phyloP scores from a whole-genome alignment of 768 basidiomycete genomes.

The Coprinopsis strossmayeri region DNA sequence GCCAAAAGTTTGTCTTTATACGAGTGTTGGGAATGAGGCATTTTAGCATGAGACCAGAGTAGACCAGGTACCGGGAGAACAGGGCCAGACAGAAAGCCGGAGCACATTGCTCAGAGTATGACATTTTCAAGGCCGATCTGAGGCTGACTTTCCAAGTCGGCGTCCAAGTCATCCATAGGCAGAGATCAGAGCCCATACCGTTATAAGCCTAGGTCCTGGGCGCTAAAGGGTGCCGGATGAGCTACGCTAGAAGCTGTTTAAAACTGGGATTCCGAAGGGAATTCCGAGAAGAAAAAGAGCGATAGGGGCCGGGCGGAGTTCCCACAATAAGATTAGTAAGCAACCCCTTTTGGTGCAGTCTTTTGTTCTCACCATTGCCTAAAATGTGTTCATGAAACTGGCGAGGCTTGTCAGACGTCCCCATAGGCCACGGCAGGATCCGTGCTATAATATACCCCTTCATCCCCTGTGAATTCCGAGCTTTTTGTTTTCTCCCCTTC shows the following conservation, averaged over 20 bases:
- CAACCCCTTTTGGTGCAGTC: background rate
- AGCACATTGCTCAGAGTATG: background rate
- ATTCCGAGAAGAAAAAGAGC: too few species aligned
- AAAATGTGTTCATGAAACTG: too few species aligned
- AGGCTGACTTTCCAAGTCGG: conserved; percentile 3
- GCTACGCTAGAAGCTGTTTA: too few species aligned
- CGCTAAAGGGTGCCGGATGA: too few species aligned
- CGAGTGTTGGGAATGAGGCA: background rate
- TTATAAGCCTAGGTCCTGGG: too few species aligned
- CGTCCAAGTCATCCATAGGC: too few species aligned
- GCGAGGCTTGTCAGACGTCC: too few species aligned
- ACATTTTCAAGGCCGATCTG: background rate
- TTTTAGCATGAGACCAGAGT: background rate
- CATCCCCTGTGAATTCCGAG: background rate
- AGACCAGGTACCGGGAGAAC: background rate
- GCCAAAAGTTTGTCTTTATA: background rate
- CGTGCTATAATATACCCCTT: conserved; percentile 1
- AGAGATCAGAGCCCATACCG: too few species aligned
- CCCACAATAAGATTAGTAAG: too few species aligned
- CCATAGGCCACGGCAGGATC: background rate
- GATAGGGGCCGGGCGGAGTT: too few species aligned
- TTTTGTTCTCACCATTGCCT: background rate
- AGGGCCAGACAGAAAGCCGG: background rate
- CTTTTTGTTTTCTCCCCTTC: background rate
- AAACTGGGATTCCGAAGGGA: too few species aligned